Evolutionary conservation across 2,329 filamentous ascomycete species (phyloP), one percentile per base, ranked within the genome.

Genomic region (Alternaria hordeiaustralica): DNA sequence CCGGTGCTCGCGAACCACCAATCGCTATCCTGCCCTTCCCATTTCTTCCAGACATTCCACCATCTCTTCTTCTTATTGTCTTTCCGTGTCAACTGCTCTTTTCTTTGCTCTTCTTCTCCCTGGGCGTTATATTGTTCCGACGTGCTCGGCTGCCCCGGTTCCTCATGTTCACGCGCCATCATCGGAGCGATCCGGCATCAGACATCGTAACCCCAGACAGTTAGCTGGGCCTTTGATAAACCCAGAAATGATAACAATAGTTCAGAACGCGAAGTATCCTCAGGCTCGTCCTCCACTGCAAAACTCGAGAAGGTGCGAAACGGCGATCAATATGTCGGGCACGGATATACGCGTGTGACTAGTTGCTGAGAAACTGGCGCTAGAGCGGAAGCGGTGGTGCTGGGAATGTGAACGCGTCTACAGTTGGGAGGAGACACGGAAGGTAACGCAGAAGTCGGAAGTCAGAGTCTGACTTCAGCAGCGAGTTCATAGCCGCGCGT

Each of bases 1-100:
- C 71, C 78, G 4, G 78, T 80, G 12, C 73, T 78, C 0, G 79
- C 78, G 63, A 80, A 80, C 79, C 79, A 81, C 79, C 79, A 81
- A 57, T 77, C 73, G 55, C 73, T 78, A 9, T 69, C 66, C 20
- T 67, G 41, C 2, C 59, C 59, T 8, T 67, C 64, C 64, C 64
- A 66, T 43, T 60, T 59, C 54, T 61, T 66, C 60, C 61, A 67
- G 3, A 66, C 46, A 41, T 64, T 47, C 62, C 66, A 64, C 68
- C 60, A 67, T 47, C 60, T 64, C 6, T 57, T 62, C 15, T 53
- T 47, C 3, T 23, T 33, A 7, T 3, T 33, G 21, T 21, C 41
- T 36, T 54, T n/a, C 1, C 11, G 9, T 21, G 13, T 28, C 9
- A 6, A 20, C 7, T 41, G 20, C 13, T 26, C 8, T 10, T 7